Evolutionary conservation across 306 rosid species (phyloP), one percentile per base, ranked within the genome.

Genomic region (Gastrolobium bilobum): DNA sequence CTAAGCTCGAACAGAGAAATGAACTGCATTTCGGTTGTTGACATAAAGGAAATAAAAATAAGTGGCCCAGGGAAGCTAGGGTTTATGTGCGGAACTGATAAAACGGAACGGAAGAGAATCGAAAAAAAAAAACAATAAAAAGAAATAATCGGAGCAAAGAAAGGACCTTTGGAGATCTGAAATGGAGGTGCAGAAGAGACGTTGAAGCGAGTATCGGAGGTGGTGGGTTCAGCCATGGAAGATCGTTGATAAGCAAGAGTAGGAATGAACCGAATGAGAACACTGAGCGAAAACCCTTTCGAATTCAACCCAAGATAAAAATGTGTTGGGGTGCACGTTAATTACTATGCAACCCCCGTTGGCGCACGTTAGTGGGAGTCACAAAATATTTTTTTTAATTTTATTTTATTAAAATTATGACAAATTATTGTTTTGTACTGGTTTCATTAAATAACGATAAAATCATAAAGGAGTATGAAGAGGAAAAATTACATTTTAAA

Each of bases 121-220:
- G 7, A 46, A 53, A 14, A 81, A 46, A 15, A 64, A 10, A 44
- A 4, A 66, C 4, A 1, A 37, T 0, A 10, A 44, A 3, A 38
- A 0, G 10, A 79, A 71, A 53, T 6, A 71, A 59, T 30, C 51
- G 57, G 31, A 58, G 78, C 50, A 9, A 14, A 50, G 30, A 37
- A 38, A 20, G 48, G 78, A 92, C 97, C 98, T 90, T 86, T 90
- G 94, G 98, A 85, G 94, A 91, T 89, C 93, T 89, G 98, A 72
- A 79, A 81, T 30, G 97, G 83, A 69, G 92, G 73, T 67, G 89
- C 78, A 53, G 88, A 79, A 35, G 93, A 83, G 73, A 86, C 82
- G 63, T 81, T 69, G 46, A 59, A 83, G 75, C 87, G 96, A 70
- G 91, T 57, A 42, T 76, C 91, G 64, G 97, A 82, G 80, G 78